Evolutionary conservation across 2,329 filamentous ascomycete species (phyloP).

Genomic region (Endocalyx cinctus): DNA sequence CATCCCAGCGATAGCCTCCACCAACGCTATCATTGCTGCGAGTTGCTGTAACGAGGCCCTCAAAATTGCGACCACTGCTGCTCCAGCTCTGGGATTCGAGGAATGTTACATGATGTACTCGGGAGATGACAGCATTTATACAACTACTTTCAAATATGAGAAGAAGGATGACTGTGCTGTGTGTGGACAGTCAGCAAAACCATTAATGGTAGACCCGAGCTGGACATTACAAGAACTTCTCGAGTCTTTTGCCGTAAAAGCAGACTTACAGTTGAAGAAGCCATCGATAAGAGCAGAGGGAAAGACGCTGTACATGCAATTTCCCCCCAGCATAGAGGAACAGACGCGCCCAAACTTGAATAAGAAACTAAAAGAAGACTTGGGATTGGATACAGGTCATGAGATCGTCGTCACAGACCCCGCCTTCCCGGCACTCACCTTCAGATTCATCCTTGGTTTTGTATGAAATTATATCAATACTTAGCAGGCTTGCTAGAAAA

Average conservation of each 20-base stretch:
- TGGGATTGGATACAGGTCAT: slow-evolving; percentile 71
- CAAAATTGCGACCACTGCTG: slow-evolving; percentile 82
- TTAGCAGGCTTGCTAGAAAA: no score
- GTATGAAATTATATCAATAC: slow-evolving; percentile 10
- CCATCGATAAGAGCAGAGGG: slow-evolving; percentile 75
- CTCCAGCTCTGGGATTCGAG: slow-evolving; percentile 71
- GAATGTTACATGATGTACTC: slow-evolving; percentile 99
- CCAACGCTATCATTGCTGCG: slow-evolving; percentile 93
- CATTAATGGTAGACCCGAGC: slow-evolving; percentile 65
- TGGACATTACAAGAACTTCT: slow-evolving; percentile 79
- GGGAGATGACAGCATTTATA: slow-evolving; percentile 92
- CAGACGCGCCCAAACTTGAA: slow-evolving; percentile 78
- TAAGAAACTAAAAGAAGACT: slow-evolving; percentile 65
- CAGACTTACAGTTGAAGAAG: slow-evolving; percentile 91
- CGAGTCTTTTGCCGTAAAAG: slow-evolving; percentile 73
- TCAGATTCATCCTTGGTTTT: slow-evolving; percentile 51
- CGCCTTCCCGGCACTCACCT: slow-evolving; percentile 73
- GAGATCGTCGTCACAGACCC: slow-evolving; percentile 91
- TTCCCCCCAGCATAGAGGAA: slow-evolving; percentile 74
- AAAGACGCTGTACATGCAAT: slow-evolving; percentile 88
- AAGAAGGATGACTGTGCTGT: slow-evolving; percentile 94
- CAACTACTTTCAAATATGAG: slow-evolving; percentile 93
- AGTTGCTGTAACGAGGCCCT: slow-evolving; percentile 95
- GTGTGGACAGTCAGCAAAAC: slow-evolving; percentile 77
- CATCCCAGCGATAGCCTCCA: slow-evolving; percentile 95